phyloP scores from a whole-genome alignment of 495 filamentous ascomycete species.

The Aspergillus coremiiformis region DNA sequence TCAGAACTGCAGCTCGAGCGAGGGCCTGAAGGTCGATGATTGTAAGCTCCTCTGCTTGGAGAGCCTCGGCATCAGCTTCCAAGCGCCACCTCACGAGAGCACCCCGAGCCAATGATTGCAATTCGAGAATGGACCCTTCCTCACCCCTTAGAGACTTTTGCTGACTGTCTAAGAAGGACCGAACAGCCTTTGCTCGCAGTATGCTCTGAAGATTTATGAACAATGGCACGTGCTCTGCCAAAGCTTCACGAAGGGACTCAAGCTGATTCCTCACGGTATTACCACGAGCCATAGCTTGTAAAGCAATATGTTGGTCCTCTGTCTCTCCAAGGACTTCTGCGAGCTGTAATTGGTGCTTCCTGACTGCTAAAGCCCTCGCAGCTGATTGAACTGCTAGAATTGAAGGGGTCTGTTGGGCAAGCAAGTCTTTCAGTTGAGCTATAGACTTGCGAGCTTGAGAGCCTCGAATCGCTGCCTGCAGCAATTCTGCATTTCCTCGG shows the following conservation, averaged over 20 bases:
- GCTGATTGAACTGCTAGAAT: slow-evolving; percentile 43
- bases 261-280: slow-evolving; percentile 21
- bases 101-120: slow-evolving; percentile 45
- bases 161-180: slow-evolving; percentile 31
- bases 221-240: slow-evolving; percentile 23
- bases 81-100: slow-evolving; percentile 35
- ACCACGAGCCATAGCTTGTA: slow-evolving; percentile 43
- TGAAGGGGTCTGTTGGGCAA: slow-evolving; percentile 22
- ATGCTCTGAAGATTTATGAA: slow-evolving; percentile 31
- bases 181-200: slow-evolving; percentile 24
- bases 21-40: slow-evolving; percentile 65
- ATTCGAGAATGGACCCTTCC: slow-evolving; percentile 28
- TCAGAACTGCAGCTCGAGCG: slow-evolving; percentile 65
- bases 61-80: slow-evolving; percentile 43
- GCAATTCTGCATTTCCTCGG: slow-evolving; percentile 31
- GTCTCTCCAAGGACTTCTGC: slow-evolving; percentile 27
- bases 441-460: slow-evolving; percentile 38
- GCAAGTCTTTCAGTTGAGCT: slow-evolving; percentile 23
- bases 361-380: slow-evolving; percentile 31
- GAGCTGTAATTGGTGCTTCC: slow-evolving; percentile 23
- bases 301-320: slow-evolving; percentile 14
- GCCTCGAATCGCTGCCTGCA: slow-evolving; percentile 50
- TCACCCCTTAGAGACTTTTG: slow-evolving; percentile 24
- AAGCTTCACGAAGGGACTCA: slow-evolving; percentile 18
- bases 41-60: slow-evolving; percentile 49